Evolutionary conservation across 148 eudicot genomes (phyloP).

Genomic region (Cornus florida): DNA sequence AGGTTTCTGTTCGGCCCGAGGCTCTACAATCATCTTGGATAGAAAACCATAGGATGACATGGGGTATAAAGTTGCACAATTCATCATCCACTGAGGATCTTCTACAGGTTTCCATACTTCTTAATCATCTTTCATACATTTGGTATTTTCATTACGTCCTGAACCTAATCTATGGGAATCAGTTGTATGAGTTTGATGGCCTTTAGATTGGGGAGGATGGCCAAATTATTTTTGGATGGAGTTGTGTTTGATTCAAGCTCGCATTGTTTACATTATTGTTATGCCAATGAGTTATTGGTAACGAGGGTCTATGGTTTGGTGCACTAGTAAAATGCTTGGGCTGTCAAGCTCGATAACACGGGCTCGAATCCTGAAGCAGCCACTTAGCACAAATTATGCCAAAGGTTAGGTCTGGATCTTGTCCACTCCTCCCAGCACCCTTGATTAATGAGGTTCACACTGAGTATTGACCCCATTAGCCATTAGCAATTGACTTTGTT

Average conservation of each 20-base stretch:
- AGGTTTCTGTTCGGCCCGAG: conserved; percentile 46
- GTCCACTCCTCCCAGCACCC: too few relatives aligned
- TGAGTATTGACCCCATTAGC: too few relatives aligned
- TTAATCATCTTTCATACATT: not conserved
- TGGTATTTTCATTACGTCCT: not conserved
- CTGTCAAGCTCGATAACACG: too few relatives aligned
- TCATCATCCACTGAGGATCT: conserved; percentile 38
- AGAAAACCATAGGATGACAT: conserved; percentile 30
- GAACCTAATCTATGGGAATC: not conserved
- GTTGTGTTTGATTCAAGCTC: not conserved
- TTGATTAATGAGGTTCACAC: too few relatives aligned
- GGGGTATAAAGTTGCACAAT: conserved; percentile 42
- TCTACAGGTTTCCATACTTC: conserved; percentile 38
- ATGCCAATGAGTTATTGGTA: too few relatives aligned
- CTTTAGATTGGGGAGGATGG: not conserved
- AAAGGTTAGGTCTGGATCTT: too few relatives aligned
- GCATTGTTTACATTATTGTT: not conserved
- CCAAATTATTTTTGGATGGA: not conserved
- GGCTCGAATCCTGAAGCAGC: too few relatives aligned
- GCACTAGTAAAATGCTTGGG: too few relatives aligned
- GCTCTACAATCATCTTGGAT: conserved; percentile 54
- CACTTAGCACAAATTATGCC: too few relatives aligned
- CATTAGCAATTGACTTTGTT: too few relatives aligned
- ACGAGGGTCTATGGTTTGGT: too few relatives aligned
- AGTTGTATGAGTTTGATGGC: not conserved